phyloP scores from a whole-genome alignment of 106 monocot genomes.

The Dactylorhiza incarnata region DNA sequence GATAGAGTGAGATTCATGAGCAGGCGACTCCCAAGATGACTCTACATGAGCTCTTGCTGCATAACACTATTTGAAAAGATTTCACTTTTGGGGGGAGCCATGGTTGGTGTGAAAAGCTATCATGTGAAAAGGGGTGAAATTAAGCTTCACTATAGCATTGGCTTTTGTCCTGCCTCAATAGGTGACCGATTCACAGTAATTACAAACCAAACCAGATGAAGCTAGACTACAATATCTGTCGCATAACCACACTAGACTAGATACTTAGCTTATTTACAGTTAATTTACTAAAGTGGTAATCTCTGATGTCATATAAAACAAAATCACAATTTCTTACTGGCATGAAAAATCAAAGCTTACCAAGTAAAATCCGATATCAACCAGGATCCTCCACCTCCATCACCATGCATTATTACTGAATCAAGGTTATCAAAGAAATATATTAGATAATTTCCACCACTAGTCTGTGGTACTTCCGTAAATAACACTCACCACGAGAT shows the following conservation, averaged over 20 bases:
- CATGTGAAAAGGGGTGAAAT: too few species aligned
- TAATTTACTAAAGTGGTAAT: not conserved
- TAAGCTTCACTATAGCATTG: too few species aligned
- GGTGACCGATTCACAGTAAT: too few species aligned
- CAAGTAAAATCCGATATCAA: constrained; percentile 1
- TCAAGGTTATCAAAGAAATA: constrained; percentile 2
- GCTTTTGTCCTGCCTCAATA: too few species aligned
- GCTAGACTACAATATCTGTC: not conserved
- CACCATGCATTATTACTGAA: constrained; percentile 17
- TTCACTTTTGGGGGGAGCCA: too few species aligned
- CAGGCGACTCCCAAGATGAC: too few species aligned
- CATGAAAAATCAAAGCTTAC: constrained; percentile 1
- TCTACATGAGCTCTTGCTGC: too few species aligned
- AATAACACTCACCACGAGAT: constrained; percentile 32
- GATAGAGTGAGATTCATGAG: too few species aligned
- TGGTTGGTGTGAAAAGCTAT: too few species aligned
- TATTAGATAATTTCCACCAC: not conserved
- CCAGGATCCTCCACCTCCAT: not conserved
- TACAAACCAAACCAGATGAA: not conserved
- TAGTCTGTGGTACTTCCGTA: not conserved
- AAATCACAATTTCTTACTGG: not conserved
- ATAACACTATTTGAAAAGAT: too few species aligned
- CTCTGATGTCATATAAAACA: not conserved
- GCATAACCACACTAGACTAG: too few species aligned
- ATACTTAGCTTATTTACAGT: not conserved